Base-by-base conservation (phyloP, 2,329 filamentous ascomycete species). In the Periglandula ipomoeae region DNA sequence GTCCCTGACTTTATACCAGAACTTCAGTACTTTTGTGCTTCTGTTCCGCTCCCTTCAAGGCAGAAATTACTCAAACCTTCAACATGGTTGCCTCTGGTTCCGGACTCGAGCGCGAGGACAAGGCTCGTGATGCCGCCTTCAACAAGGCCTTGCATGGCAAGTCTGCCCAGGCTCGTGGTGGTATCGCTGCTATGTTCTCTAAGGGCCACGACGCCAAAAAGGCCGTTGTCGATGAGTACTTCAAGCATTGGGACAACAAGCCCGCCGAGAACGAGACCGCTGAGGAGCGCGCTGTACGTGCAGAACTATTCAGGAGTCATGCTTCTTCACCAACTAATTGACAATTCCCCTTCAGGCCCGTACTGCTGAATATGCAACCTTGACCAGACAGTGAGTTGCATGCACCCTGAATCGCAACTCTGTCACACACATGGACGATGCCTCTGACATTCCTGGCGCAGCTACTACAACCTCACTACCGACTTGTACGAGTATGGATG, bases 401-500 rank as follows among this genome's bases (percentile, higher is more conserved):
- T 17, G 15, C n/a, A n/a, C n/a, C n/a, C n/a, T n/a, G n/a, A n/a
- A n/a, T n/a, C n/a, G n/a, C n/a, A n/a, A n/a, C n/a, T n/a, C n/a
- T n/a, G n/a, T n/a, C n/a, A n/a, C n/a, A 19, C 9, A 11, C n/a
- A 1, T 3, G 3, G 8, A 13, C 4, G 24, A 27, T 57, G 64
- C 50, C 62, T 59, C 39, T 34, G 24, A 45, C 19, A 6, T 37
- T 20, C 27, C 17, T 26, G 19, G 27, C 17, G 30, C 23, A 89
- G 85, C 68, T 95, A 96, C 78, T 96, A 96, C 75, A 95, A 96
- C 71, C 81, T 95, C 44, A 89, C 88, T n/a, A 96, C 90, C 58
- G 90, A 95, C 64, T 70, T 95, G 45, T 95, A 95, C 75, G 93
- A 97, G 74, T 93, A 95, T 60, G 93, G 90, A 60, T 98, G 93